Percentiles rank a stretch among this genome's conserved stretches.
These are phyloP conservation scores for Jatropha curcas DNA, from an alignment of 345 rosid genomes.

Conservation along the genomic window DNA sequence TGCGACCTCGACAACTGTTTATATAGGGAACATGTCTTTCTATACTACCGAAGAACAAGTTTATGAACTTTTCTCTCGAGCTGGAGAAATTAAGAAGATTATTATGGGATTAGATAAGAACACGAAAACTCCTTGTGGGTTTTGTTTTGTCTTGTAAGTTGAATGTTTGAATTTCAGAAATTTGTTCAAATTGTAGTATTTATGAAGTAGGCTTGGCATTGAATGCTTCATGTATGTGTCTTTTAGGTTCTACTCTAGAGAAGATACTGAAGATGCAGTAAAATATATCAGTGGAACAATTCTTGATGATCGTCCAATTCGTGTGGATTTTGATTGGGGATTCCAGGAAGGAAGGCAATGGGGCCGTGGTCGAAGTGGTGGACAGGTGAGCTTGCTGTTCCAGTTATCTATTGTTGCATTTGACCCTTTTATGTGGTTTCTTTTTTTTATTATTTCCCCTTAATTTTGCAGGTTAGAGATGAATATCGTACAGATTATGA, in stretches of 20 bases:
- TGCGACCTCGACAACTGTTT: slow-evolving; percentile 64
- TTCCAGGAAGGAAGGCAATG: slow-evolving; percentile 98
- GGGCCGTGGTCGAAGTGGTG: slow-evolving; percentile 99
- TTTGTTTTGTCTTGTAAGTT: slow-evolving; percentile 82
- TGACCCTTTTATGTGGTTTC: background rate
- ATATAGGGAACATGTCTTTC: slow-evolving; percentile 92
- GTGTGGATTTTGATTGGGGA: slow-evolving; percentile 99
- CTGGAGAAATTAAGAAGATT: slow-evolving; percentile 94
- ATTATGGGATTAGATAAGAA: slow-evolving; percentile 99
- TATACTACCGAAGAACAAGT: slow-evolving; percentile 98
- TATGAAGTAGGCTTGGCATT: background rate
- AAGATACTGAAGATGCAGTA: slow-evolving; percentile 94
- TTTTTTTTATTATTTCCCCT: background rate
- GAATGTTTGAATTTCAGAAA: background rate
- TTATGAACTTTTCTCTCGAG: slow-evolving; percentile 91
- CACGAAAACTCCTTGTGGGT: slow-evolving; percentile 94
- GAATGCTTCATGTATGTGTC: background rate
- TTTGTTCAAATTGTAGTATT: background rate
- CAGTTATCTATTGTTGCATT: slow-evolving; percentile 6
- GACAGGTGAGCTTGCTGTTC: slow-evolving; percentile 58
- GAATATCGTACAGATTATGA: slow-evolving; percentile 98
- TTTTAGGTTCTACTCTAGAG: slow-evolving; percentile 86
- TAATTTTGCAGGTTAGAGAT: slow-evolving; percentile 78
- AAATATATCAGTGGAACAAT: slow-evolving; percentile 93
- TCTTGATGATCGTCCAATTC: slow-evolving; percentile 95